Conservation (phyloP, 1,284 basidiomycete species). For the Rhodotorula mucilaginosa region DNA sequence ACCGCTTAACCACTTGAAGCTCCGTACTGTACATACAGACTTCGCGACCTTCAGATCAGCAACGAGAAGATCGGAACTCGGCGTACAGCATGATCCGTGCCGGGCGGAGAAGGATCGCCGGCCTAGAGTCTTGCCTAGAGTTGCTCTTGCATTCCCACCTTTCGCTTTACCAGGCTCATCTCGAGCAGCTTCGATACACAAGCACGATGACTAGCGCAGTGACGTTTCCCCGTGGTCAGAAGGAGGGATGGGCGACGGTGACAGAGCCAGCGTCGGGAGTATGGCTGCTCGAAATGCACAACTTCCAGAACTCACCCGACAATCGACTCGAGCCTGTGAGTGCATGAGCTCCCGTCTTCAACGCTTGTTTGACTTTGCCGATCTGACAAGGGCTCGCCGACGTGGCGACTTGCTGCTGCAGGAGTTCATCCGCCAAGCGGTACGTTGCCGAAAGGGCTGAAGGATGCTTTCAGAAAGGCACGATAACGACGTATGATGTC, state of each 20-base stretch:
- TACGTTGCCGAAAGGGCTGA: background rate
- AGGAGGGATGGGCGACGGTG: background rate
- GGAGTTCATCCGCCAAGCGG: constrained; percentile 30
- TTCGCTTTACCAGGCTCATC: no score
- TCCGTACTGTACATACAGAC: no score
- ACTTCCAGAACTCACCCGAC: constrained; percentile 26
- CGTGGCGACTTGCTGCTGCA: background rate
- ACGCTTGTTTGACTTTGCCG: background rate
- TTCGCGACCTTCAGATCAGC: no score
- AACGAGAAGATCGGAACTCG: no score
- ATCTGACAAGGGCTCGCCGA: background rate
- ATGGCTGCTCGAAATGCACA: constrained; percentile 34
- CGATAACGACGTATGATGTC: no score
- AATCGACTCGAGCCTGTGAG: constrained; percentile 39
- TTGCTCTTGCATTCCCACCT: no score
- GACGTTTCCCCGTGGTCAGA: constrained; percentile 4
- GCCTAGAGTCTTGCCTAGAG: no score
- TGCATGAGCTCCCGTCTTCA: background rate
- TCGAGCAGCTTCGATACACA: no score
- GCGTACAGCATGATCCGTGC: no score
- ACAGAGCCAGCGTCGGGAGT: constrained; percentile 10
- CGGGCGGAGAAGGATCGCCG: no score
- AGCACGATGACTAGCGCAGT: background rate
- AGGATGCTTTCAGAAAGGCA: no score
- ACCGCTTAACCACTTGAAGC: no score